Percentiles rank a stretch among this genome's conserved stretches.
Conservation (phyloP, 2,329 filamentous ascomycete genomes). For the Salinomyces thailandicus region DNA sequence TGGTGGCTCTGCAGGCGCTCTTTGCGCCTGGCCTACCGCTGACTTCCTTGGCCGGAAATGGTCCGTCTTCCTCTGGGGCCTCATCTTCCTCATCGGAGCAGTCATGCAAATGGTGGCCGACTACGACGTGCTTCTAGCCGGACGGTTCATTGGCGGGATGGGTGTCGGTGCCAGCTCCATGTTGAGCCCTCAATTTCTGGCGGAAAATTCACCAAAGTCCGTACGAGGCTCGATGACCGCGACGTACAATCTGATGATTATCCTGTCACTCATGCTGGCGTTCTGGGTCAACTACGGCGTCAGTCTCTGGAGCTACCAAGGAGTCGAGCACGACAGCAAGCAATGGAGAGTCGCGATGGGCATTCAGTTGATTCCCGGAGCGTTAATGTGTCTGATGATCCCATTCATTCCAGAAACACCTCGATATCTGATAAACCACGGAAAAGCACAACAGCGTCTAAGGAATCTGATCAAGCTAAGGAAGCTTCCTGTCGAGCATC, state of each 20-base stretch:
- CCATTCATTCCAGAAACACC: conserved; percentile 12
- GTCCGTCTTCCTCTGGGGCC: conserved; percentile 12
- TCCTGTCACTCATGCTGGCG: conserved; percentile 6
- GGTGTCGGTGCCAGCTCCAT: conserved; percentile 12
- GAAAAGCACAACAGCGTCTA: conserved; percentile 6
- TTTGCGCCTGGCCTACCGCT: conserved; percentile 9
- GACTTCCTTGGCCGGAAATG: conserved; percentile 12
- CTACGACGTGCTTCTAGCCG: conserved; percentile 10
- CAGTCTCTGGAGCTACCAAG: conserved; percentile 8
- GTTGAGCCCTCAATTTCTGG: conserved; percentile 12
- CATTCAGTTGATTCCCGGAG: conserved; percentile 12
- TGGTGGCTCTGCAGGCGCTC: conserved; percentile 11
- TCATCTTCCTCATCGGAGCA: conserved; percentile 11
- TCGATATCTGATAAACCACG: conserved; percentile 1
- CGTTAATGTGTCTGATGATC: conserved; percentile 13
- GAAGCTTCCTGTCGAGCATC: conserved; percentile 14
- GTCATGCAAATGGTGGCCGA: conserved; percentile 12
- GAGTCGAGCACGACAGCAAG: conserved; percentile 3
- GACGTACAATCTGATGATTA: conserved; percentile 13
- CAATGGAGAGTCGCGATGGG: conserved; percentile 12
- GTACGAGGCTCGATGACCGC: conserved; percentile 14
- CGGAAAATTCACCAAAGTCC: conserved; percentile 11
- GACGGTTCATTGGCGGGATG: conserved; percentile 12
- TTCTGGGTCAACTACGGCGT: conserved; percentile 9
- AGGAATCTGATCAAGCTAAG: conserved; percentile 11